Conservation (phyloP, 2,329 filamentous ascomycete genomes). For the Epichloe uncinata region DNA sequence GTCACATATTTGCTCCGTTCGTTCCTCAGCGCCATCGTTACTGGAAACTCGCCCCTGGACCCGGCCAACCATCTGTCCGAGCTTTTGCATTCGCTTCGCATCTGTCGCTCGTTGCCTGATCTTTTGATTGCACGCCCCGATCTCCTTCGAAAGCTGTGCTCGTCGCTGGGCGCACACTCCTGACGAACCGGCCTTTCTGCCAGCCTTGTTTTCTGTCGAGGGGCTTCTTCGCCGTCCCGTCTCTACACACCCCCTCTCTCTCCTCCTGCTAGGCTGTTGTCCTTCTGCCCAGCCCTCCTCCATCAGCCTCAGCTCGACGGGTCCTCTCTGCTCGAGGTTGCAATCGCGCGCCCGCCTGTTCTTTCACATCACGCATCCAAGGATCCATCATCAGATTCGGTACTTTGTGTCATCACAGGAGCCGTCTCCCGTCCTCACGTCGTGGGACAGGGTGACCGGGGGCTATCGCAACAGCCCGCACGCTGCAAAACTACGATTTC, state of each 20-base stretch:
- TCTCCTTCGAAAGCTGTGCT: constrained; percentile 6
- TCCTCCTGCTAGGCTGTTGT: not conserved
- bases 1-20: constrained; percentile 5
- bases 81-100: constrained; percentile 6
- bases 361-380: constrained; percentile 1
- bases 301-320: constrained; percentile 3
- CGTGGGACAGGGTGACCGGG: constrained; percentile 18
- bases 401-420: constrained; percentile 7
- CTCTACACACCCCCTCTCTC: constrained; percentile 2
- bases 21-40: constrained; percentile 6
- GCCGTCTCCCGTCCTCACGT: constrained; percentile 8
- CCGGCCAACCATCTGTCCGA: constrained; percentile 7
- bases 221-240: not conserved
- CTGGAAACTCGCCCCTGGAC: constrained; percentile 8
- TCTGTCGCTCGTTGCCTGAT: constrained; percentile 5
- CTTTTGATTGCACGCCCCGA: constrained; percentile 4
- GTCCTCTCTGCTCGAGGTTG: not conserved
- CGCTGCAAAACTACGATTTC: constrained; percentile 14
- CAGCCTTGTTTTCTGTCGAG: not conserved
- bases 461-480: constrained; percentile 21
- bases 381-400: constrained; percentile 5
- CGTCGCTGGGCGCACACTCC: constrained; percentile 9
- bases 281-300: not conserved
- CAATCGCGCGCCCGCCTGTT: constrained; percentile 1
- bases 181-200: constrained; percentile 8